phyloP scores from a whole-genome alignment of 2,329 filamentous ascomycete species.

The Pseudogymnoascus sp. region DNA sequence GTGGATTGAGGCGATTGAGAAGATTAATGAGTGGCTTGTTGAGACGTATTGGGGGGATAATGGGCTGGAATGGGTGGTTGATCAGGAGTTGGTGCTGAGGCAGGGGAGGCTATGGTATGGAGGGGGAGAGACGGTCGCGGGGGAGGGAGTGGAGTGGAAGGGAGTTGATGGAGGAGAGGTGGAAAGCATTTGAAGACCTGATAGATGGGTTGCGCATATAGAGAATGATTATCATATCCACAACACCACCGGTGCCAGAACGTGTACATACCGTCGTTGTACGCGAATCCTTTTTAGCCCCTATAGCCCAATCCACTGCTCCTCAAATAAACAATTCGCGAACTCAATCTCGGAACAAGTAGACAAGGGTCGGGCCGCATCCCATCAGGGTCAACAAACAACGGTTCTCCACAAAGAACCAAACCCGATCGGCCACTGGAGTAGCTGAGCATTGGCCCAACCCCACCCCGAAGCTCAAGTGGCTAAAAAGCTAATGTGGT shows the following conservation, averaged over 20 bases:
- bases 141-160: conserved; percentile 8
- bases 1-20: conserved; percentile 66
- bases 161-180: not conserved
- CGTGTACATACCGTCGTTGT: not conserved
- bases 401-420: not conserved
- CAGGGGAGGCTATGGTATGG: conserved; percentile 82
- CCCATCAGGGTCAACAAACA: not conserved
- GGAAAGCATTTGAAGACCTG: not conserved
- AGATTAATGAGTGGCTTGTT: conserved; percentile 54
- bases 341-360: not conserved
- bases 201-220: not conserved
- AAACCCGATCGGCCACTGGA: not conserved
- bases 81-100: conserved; percentile 53
- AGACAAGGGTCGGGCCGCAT: not conserved
- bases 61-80: not conserved
- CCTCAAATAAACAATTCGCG: not conserved
- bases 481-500: not conserved
- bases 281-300: not conserved
- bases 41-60: conserved; percentile 33
- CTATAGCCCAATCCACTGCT: not conserved
- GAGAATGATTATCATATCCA: not conserved
- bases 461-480: not conserved
- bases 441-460: not conserved
- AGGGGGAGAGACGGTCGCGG: conserved; percentile 59
- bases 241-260: not conserved